Percentiles rank a stretch among this genome's conserved stretches.
Evolutionary conservation across 345 rosid genomes (phyloP).

Genomic region (Eucalyptus marginata): DNA sequence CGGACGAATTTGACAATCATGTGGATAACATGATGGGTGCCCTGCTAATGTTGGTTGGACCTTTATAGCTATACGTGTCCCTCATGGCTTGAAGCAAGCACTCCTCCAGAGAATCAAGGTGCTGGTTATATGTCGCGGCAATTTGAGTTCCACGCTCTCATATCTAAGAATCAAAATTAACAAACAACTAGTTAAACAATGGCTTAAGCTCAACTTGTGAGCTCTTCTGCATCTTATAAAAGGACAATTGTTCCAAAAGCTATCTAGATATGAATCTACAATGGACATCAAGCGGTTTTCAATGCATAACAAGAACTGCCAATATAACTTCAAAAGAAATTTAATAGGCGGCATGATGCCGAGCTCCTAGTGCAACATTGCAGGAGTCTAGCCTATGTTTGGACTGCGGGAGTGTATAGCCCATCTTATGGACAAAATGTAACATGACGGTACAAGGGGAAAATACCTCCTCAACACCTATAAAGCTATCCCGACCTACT

Average conservation of each 20-base stretch:
- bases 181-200: fast-evolving
- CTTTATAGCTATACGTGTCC: fast-evolving
- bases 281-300: too few relatives aligned
- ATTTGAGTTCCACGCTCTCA: neutral
- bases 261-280: neutral
- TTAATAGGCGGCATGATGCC: neutral
- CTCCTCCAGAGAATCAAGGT: neutral
- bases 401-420: neutral
- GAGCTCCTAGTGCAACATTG: neutral
- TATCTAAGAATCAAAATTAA: neutral
- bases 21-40: neutral
- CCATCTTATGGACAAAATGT: neutral
- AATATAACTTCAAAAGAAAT: neutral
- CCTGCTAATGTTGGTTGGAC: neutral
- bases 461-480: fast-evolving
- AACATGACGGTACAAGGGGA: neutral
- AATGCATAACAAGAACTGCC: neutral
- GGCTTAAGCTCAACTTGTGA: neutral
- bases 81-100: neutral
- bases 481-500: neutral
- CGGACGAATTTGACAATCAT: fast-evolving
- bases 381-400: neutral
- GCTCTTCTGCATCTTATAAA: neutral
- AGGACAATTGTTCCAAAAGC: neutral
- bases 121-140: neutral